These are phyloP conservation scores for Tylopilus intermedius DNA, from an alignment of 768 basidiomycete species.

Conservation along the genomic window DNA sequence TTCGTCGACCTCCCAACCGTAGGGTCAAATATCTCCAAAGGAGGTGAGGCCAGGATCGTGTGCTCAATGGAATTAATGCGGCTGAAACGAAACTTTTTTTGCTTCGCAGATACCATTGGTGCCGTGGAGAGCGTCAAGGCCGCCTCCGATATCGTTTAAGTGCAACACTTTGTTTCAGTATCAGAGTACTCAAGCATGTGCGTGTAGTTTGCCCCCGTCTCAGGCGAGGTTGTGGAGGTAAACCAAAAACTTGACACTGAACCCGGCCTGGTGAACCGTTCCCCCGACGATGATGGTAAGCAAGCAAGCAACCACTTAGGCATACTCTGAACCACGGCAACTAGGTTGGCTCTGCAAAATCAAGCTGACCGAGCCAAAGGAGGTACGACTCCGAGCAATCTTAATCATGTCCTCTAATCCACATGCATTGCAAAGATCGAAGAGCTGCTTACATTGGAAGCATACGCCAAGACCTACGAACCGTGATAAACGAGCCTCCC, in stretches of 20 bases:
- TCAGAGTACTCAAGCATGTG: slow-evolving; percentile 7
- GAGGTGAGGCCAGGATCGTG: slow-evolving; percentile 45
- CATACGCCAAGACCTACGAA: slow-evolving; percentile 64
- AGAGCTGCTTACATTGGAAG: slow-evolving; percentile 63
- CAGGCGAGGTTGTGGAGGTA: slow-evolving; percentile 75
- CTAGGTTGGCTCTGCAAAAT: slow-evolving; percentile 97
- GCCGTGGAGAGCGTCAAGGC: slow-evolving; percentile 97
- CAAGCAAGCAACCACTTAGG: not conserved
- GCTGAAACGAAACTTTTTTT: not conserved
- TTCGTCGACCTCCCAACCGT: slow-evolving; percentile 84
- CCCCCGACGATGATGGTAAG: slow-evolving; percentile 77
- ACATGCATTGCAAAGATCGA: slow-evolving; percentile 49
- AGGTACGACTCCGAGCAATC: slow-evolving; percentile 45
- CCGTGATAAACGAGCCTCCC: slow-evolving; percentile 19
- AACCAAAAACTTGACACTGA: slow-evolving; percentile 63
- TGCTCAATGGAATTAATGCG: not conserved
- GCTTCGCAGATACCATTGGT: slow-evolving; percentile 66
- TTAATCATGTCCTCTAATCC: not conserved
- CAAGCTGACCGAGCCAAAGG: slow-evolving; percentile 65
- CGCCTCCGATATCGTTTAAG: slow-evolving; percentile 83
- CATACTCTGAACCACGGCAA: not conserved
- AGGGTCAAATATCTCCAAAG: slow-evolving; percentile 60
- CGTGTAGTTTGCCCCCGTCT: slow-evolving; percentile 83
- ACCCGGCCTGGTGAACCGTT: slow-evolving; percentile 85
- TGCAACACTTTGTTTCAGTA: slow-evolving; percentile 6